phyloP scores from a whole-genome alignment of 176 grass and related monocot species.

The Rhynchospora tenuis region DNA sequence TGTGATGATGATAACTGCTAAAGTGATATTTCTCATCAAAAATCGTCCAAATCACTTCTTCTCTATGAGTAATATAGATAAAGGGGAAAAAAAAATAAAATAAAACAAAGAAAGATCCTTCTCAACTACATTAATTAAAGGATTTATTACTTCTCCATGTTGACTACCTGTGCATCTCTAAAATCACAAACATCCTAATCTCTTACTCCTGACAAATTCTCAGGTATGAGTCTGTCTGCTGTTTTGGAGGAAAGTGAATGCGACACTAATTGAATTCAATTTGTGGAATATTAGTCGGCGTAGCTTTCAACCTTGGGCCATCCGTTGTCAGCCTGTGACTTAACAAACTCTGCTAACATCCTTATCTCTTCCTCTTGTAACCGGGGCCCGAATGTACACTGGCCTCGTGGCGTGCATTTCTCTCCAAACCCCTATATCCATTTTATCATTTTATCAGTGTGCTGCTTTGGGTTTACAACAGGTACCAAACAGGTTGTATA shows the following conservation, averaged over 20 bases:
- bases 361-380: conserved; percentile 76
- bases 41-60: not conserved
- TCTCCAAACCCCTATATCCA: conserved; percentile 66
- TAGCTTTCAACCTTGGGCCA: conserved; percentile 70
- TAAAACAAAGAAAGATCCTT: not conserved
- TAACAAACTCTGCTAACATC: conserved; percentile 68
- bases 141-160: not conserved
- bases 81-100: not conserved
- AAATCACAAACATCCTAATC: not conserved
- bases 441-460: not conserved
- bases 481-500: not conserved
- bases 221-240: not conserved
- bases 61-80: not conserved
- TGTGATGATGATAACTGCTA: no score
- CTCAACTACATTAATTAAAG: not conserved
- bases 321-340: conserved; percentile 61
- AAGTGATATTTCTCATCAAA: not conserved
- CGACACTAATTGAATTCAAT: not conserved
- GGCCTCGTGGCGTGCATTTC: conserved; percentile 67
- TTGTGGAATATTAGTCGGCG: conserved; percentile 33
- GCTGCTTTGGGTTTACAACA: not conserved
- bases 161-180: not conserved
- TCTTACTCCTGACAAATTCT: not conserved
- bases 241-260: no score
- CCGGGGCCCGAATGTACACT: conserved; percentile 68